phyloP scores from a whole-genome alignment of 2,329 filamentous ascomycete genomes.

The Phymatotrichopsis omnivora region DNA sequence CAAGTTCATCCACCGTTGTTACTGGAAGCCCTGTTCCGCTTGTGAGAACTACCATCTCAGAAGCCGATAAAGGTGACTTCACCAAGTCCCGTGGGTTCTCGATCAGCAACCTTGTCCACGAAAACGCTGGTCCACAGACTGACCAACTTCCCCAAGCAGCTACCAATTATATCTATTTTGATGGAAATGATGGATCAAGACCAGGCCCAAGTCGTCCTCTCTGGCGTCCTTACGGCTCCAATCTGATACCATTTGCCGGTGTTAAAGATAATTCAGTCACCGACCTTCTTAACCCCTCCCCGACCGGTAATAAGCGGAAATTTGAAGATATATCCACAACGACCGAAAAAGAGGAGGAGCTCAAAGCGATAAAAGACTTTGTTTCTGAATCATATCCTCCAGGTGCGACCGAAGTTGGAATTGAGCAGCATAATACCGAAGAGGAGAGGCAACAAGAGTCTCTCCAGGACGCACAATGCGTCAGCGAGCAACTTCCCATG shows the following conservation, averaged over 20 bases:
- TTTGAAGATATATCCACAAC: conserved; percentile 15
- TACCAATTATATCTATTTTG: too few species aligned
- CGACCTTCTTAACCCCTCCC: conserved; percentile 22
- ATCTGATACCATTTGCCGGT: too few species aligned
- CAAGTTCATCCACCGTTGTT: conserved; percentile 5
- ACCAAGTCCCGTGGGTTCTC: conserved; percentile 25
- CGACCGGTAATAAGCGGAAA: conserved; percentile 19
- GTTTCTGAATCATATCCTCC: background rate
- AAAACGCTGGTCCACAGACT: conserved; percentile 13
- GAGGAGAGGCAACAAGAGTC: conserved; percentile 9
- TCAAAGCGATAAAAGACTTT: background rate
- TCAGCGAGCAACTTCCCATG: background rate
- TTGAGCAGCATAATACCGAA: too few species aligned
- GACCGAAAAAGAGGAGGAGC: conserved; percentile 11
- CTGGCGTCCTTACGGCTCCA: too few species aligned
- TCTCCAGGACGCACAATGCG: background rate
- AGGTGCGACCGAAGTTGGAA: conserved; percentile 18
- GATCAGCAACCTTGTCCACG: conserved; percentile 26
- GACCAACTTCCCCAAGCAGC: conserved; percentile 16
- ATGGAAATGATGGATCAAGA: too few species aligned
- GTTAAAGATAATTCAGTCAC: conserved; percentile 24
- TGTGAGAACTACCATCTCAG: conserved; percentile 15
- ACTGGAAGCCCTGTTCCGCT: too few species aligned
- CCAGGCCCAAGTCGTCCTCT: too few species aligned
- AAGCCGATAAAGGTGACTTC: conserved; percentile 19